These are phyloP conservation scores for Castanospermum australe DNA, from an alignment of 306 rosid species.

Conservation along the genomic window DNA sequence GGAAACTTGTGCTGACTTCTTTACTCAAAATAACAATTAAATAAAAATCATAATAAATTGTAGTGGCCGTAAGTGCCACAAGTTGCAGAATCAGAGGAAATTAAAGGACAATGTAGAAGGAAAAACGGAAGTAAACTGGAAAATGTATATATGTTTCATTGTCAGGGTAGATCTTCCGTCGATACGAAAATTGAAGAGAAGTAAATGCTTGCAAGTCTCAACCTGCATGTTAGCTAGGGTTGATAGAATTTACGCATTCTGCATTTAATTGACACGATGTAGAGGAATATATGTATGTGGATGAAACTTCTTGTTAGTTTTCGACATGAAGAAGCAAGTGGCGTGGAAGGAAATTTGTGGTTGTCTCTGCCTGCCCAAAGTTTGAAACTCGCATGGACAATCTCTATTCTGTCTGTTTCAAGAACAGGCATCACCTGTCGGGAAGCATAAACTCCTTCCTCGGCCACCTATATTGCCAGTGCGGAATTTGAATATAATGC, in stretches of 20 bases:
- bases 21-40: no score
- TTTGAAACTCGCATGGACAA: neutral
- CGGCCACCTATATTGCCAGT: neutral
- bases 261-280: neutral
- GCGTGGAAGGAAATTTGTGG: conserved; percentile 4
- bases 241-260: neutral
- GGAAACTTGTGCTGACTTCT: no score
- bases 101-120: no score
- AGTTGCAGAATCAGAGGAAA: no score
- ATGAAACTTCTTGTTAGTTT: neutral
- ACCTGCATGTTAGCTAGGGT: neutral
- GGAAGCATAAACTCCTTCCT: neutral
- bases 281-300: neutral
- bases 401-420: neutral
- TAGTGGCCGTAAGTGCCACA: no score
- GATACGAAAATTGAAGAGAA: neutral
- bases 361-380: neutral
- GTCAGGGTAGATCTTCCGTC: neutral
- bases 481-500: neutral
- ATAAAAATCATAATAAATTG: no score
- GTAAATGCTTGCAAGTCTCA: neutral
- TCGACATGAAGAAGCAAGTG: neutral
- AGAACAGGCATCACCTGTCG: neutral
- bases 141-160: no score
- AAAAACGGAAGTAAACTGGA: no score